These are phyloP conservation scores for Blumeriella jaapii DNA, from an alignment of 2,329 filamentous ascomycete species.

Conservation along the genomic window DNA sequence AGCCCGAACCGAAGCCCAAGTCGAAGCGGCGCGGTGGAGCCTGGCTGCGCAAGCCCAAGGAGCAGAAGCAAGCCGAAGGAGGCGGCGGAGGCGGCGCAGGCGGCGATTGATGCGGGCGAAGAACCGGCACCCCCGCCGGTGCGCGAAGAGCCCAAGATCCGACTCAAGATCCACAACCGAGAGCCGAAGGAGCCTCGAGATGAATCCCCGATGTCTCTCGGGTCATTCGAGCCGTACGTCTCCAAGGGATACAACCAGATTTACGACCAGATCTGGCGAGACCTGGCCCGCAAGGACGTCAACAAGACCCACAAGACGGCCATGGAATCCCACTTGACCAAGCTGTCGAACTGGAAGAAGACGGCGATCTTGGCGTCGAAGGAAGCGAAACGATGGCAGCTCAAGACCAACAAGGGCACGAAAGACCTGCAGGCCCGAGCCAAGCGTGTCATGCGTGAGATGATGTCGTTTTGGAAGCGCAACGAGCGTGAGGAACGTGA, in stretches of 20 bases:
- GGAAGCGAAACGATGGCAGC: slow-evolving; percentile 93
- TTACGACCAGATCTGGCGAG: slow-evolving; percentile 94
- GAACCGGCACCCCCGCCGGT: slow-evolving; percentile 42
- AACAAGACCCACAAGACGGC: slow-evolving; percentile 87
- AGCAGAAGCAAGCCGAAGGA: slow-evolving; percentile 73
- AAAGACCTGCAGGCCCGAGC: slow-evolving; percentile 95
- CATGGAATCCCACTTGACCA: slow-evolving; percentile 71
- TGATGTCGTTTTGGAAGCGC: slow-evolving; percentile 99
- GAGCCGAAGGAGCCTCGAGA: slow-evolving; percentile 30
- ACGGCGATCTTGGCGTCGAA: slow-evolving; percentile 94
- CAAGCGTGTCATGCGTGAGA: slow-evolving; percentile 97
- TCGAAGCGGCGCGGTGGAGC: slow-evolving; percentile 39
- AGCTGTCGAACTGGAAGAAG: slow-evolving; percentile 93
- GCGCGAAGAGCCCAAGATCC: slow-evolving; percentile 37
- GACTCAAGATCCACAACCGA: slow-evolving; percentile 45
- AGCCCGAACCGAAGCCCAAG: slow-evolving; percentile 39
- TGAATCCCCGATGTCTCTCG: slow-evolving; percentile 37
- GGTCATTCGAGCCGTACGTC: slow-evolving; percentile 42
- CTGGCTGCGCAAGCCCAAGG: slow-evolving; percentile 82
- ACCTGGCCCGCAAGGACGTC: slow-evolving; percentile 86
- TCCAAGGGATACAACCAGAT: slow-evolving; percentile 95
- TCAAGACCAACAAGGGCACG: slow-evolving; percentile 94
- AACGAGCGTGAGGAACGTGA: slow-evolving; percentile 97
- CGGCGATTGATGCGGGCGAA: slow-evolving; percentile 67
- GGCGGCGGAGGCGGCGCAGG: slow-evolving; percentile 78